Conservation (phyloP, 2,329 filamentous ascomycete genomes). For the Metarhizium album region DNA sequence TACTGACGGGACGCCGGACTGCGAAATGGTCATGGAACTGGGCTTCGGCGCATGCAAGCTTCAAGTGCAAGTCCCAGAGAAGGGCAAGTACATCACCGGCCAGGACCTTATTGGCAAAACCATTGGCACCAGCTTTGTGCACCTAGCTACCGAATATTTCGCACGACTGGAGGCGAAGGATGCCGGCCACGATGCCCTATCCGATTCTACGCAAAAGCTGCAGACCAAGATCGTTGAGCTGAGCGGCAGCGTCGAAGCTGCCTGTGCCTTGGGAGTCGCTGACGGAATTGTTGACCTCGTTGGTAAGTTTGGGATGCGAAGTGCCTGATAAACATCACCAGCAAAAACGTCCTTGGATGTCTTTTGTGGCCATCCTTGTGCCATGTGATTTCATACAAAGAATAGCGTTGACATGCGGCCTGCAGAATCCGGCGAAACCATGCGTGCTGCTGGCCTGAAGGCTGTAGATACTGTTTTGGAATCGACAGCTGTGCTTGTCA, state of each 20-base stretch:
- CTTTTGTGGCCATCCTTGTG: not conserved
- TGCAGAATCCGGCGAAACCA: conserved; percentile 91
- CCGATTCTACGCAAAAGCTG: conserved; percentile 39
- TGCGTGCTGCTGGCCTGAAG: conserved; percentile 89
- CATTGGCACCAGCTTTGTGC: conserved; percentile 90
- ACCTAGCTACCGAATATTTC: conserved; percentile 77
- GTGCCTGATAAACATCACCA: not conserved
- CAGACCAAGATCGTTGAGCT: conserved; percentile 87
- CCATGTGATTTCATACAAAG: not conserved
- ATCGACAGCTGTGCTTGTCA: conserved; percentile 82
- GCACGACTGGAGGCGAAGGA: conserved; percentile 55
- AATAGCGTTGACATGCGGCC: conserved; percentile 8
- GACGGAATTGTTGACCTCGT: conserved; percentile 97
- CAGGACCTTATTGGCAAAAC: conserved; percentile 83
- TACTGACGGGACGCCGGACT: conserved; percentile 43
- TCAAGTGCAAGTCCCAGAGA: conserved; percentile 92
- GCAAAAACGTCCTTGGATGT: not conserved
- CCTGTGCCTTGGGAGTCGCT: conserved; percentile 88
- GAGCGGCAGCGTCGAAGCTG: conserved; percentile 93
- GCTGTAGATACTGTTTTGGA: conserved; percentile 89
- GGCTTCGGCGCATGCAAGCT: conserved; percentile 86
- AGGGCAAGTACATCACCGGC: conserved; percentile 58
- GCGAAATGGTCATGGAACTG: conserved; percentile 81
- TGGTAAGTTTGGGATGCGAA: conserved; percentile 44
- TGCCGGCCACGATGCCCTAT: conserved; percentile 25